Evolutionary conservation across 192 early-diverging fungal genomes (phyloP).

Genomic region (Blastocladiella britannica): DNA sequence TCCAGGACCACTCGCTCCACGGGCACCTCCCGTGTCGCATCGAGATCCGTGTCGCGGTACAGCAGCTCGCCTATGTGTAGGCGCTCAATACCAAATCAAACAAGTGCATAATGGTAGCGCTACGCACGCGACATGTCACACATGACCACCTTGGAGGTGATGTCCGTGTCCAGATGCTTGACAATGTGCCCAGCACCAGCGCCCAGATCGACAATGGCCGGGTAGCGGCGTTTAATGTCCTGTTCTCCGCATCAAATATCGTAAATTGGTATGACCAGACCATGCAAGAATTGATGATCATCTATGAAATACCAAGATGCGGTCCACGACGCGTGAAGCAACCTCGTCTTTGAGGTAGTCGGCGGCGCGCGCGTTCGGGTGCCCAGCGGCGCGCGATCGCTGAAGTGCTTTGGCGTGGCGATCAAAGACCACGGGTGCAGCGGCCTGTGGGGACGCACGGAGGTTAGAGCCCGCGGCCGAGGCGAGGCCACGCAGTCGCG

Average conservation of each 20-base stretch:
- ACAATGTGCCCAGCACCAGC: slow-evolving; percentile 70
- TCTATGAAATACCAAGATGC: slow-evolving; percentile 38
- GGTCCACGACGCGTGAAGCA: slow-evolving; percentile 65
- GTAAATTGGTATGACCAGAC: background rate
- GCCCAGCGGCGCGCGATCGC: slow-evolving; percentile 44
- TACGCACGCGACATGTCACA: slow-evolving; percentile 53
- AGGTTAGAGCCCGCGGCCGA: too few relatives aligned
- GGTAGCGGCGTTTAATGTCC: slow-evolving; percentile 79
- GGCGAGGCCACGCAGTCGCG: too few relatives aligned
- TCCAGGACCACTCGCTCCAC: slow-evolving; percentile 60
- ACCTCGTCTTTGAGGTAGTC: slow-evolving; percentile 89
- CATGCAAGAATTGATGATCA: background rate
- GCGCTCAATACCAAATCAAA: slow-evolving; percentile 5
- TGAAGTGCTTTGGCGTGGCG: slow-evolving; percentile 53
- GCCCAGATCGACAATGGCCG: slow-evolving; percentile 71
- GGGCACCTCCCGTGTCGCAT: slow-evolving; percentile 21
- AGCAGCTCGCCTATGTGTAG: slow-evolving; percentile 5
- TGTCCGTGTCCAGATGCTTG: slow-evolving; percentile 59
- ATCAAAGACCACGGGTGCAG: slow-evolving; percentile 53
- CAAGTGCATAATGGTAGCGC: slow-evolving; percentile 3
- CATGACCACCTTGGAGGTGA: slow-evolving; percentile 66
- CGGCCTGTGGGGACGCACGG: too few relatives aligned
- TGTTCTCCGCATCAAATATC: slow-evolving; percentile 5
- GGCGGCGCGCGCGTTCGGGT: slow-evolving; percentile 31
- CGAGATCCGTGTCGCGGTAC: slow-evolving; percentile 14